Evolutionary conservation across 306 rosid species (phyloP).

Genomic region (Dalbergia oliveri): DNA sequence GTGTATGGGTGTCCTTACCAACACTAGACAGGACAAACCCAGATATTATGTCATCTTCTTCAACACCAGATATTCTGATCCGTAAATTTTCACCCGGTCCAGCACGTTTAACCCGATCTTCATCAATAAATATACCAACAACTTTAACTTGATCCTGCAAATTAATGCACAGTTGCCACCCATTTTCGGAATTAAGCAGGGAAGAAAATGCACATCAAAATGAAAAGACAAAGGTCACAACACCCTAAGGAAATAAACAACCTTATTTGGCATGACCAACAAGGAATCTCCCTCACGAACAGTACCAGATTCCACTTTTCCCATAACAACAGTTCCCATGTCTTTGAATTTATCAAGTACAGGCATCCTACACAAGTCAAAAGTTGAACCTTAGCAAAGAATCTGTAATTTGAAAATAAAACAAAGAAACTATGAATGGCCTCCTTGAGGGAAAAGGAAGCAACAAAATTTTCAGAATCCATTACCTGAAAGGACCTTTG

Average conservation of each 20-base stretch:
- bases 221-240: neutral
- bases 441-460: neutral
- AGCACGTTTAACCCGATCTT: slow-evolving; percentile 73
- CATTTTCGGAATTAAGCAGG: neutral
- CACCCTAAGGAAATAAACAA: slow-evolving; percentile 31
- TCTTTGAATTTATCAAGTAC: slow-evolving; percentile 91
- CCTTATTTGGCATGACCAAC: slow-evolving; percentile 97
- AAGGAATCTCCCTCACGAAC: slow-evolving; percentile 83
- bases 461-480: slow-evolving; percentile 17
- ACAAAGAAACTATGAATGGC: neutral
- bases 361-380: slow-evolving; percentile 77
- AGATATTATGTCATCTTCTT: slow-evolving; percentile 80
- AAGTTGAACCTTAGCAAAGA: slow-evolving; percentile 27
- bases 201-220: neutral
- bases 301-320: slow-evolving; percentile 94
- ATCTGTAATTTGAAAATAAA: slow-evolving; percentile 1
- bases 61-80: slow-evolving; percentile 82
- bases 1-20: slow-evolving; percentile 68
- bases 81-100: slow-evolving; percentile 99
- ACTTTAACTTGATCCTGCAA: slow-evolving; percentile 86
- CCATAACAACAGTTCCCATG: slow-evolving; percentile 98
- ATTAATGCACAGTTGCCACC: slow-evolving; percentile 39
- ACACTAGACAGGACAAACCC: slow-evolving; percentile 89
- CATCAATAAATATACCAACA: slow-evolving; percentile 72
- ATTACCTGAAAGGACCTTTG: slow-evolving; percentile 88